Conservation (phyloP, 2,329 filamentous ascomycete species). For the Stromatinia cepivora region DNA sequence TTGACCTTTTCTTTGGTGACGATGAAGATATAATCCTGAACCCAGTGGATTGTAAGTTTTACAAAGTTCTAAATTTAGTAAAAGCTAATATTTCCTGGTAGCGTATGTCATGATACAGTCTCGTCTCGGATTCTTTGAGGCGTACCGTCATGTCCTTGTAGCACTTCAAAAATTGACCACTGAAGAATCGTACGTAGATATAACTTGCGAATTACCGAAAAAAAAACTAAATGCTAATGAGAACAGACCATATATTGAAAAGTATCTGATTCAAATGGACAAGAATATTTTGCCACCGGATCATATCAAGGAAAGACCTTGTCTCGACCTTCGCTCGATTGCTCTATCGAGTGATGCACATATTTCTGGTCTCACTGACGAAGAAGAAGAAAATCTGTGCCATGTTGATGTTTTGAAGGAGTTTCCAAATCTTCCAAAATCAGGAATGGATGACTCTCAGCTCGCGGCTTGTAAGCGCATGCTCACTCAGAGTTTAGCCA, state of each 20-base stretch:
- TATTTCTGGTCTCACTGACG: slow-evolving; percentile 13
- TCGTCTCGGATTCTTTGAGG: slow-evolving; percentile 73
- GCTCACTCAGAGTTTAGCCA: slow-evolving; percentile 67
- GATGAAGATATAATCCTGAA: slow-evolving; percentile 65
- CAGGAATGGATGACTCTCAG: slow-evolving; percentile 69
- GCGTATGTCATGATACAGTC: slow-evolving; percentile 72
- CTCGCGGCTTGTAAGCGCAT: slow-evolving; percentile 67
- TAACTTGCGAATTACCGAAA: background rate
- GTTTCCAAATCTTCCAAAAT: slow-evolving; percentile 52
- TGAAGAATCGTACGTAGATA: slow-evolving; percentile 28
- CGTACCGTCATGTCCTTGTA: slow-evolving; percentile 68
- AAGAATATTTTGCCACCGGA: slow-evolving; percentile 25
- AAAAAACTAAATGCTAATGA: background rate
- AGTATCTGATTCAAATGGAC: slow-evolving; percentile 19
- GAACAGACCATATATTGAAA: slow-evolving; percentile 16
- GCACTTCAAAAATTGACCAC: slow-evolving; percentile 60
- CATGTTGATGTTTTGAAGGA: slow-evolving; percentile 54
- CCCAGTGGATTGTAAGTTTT: slow-evolving; percentile 57
- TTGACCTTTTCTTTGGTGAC: slow-evolving; percentile 73
- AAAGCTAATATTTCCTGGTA: slow-evolving; percentile 18
- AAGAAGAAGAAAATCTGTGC: slow-evolving; percentile 38
- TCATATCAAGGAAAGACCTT: slow-evolving; percentile 15
- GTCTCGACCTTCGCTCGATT: slow-evolving; percentile 24
- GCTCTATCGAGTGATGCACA: background rate
- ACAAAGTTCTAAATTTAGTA: background rate